Base-by-base conservation (phyloP, 345 rosid species). In the Populus simonii region DNA sequence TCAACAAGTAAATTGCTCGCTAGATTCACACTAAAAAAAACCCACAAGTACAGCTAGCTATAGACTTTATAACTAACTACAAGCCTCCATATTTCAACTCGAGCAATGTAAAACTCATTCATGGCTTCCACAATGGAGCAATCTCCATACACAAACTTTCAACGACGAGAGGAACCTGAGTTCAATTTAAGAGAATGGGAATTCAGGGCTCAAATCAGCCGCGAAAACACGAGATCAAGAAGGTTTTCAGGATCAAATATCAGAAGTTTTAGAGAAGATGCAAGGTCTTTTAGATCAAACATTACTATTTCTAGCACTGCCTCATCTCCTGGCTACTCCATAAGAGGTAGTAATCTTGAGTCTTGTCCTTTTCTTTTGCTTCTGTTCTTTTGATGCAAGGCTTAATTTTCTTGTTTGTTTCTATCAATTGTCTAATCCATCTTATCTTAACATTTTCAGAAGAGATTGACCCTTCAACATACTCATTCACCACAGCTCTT, bases 401-500 rank as follows among this genome's bases (percentile, higher is more conserved):
- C 1, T 35, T 35, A 5, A 38, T 17, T 41, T n/a, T 65, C 23
- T 17, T 18, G 2, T 10, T 69, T 66, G 22, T 66, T 2, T 6
- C 38, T 29, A 31, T 29, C 36, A 66, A 31, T 3, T 20, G 13
- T 1, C 72, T 27, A 23, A n/a, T 23, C 47, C 16, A 22, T 69
- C 53, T 20, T n/a, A n/a, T 69, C 61, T 9, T 12, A 77, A 20
- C 7, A 3, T 23, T 73, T 57, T 66, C 98, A 95, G 99, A 92
- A 66, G 94, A 89, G 83, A 91, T 96, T 72, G 98, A 93, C 84
- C 99, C 99, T 29, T 87, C 96, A 57, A 91, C 98, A 15, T 96
- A 96, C 82, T 91, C 96, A 45, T 96, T 96, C 89, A 92, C 92
- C 66, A 81, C 88, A 69, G 97, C 99, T 79, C 88, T 96, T 5